Percentiles rank a stretch among this genome's conserved stretches.
phyloP scores from a whole-genome alignment of 257 asterid species.

The Verbena officinalis region DNA sequence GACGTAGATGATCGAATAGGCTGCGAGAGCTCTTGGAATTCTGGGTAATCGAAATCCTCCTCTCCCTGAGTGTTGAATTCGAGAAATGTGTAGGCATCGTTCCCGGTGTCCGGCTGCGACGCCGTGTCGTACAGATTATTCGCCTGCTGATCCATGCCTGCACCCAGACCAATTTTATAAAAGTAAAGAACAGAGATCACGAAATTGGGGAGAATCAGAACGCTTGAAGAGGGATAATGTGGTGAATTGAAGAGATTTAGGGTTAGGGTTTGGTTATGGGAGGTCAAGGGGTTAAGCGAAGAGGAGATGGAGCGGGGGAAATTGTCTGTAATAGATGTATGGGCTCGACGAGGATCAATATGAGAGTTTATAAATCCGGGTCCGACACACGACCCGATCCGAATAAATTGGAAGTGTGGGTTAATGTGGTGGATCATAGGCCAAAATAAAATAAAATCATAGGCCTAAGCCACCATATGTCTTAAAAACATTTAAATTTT shows the following conservation, averaged over 20 bases:
- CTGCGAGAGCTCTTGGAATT: slow-evolving; percentile 89
- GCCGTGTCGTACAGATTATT: slow-evolving; percentile 87
- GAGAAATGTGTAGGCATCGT: slow-evolving; percentile 86
- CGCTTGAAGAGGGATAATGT: slow-evolving; percentile 3
- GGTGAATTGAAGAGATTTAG: slow-evolving; percentile 26
- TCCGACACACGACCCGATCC: too few species aligned
- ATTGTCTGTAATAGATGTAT: background rate
- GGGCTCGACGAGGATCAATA: background rate
- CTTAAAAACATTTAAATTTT: too few species aligned
- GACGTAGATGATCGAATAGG: slow-evolving; percentile 76
- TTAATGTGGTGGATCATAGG: too few species aligned
- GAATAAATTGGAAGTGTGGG: too few species aligned
- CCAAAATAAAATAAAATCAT: too few species aligned
- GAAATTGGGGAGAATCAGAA: slow-evolving; percentile 17
- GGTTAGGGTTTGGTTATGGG: slow-evolving; percentile 52
- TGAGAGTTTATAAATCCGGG: background rate
- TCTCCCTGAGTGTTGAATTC: slow-evolving; percentile 93
- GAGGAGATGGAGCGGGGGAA: slow-evolving; percentile 1
- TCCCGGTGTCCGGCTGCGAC: slow-evolving; percentile 95
- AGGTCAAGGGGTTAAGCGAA: slow-evolving; percentile 38
- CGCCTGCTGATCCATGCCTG: slow-evolving; percentile 72
- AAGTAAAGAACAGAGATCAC: slow-evolving; percentile 27
- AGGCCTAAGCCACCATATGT: too few species aligned
- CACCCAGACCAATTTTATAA: background rate
- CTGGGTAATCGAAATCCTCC: slow-evolving; percentile 90